Base-by-base conservation (phyloP, 257 asterid genomes). In the Nicotiana attenuata region DNA sequence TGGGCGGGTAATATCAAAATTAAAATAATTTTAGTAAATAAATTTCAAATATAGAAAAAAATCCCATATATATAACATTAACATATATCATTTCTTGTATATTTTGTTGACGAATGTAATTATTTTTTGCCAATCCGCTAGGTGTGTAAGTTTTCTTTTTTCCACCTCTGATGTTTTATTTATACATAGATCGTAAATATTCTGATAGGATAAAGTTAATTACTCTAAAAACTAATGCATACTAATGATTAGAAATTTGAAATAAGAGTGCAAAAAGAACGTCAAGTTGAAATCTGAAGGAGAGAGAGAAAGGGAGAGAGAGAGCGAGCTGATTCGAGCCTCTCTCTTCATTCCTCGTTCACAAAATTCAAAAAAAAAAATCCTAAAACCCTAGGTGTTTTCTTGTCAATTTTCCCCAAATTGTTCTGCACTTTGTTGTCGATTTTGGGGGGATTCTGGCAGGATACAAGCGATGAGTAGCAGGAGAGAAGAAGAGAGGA, bases 401-500 rank as follows among this genome's bases (percentile, higher is more conserved):
- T 0, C 28, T 78, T 68, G 76, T 77, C 79, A 81, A 65, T 76
- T 47, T 77, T 38, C 80, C 71, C 77, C 13, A 80, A 26, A 73
- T 50, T 35, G 9, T 35, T 35, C 9, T 35, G 45, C 45, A 35
- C 45, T 35, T 78, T 83, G 63, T 82, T 71, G 29, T 35, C 65
- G 69, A 10, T 78, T 78, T 65, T 68, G 31, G 80, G 65, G 75
- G 83, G 67, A 81, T 29, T 33, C 47, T 31, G 45, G 45, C 45
- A 38, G 7, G 45, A 9, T 81, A 78, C 52, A 20, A 76, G 81
- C 65, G 56, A 76, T 41, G 85, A 84, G 94, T 80, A 92, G 90
- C 92, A 92, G 87, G 83, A 90, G 91, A 83, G 95, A 91, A 69
- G 98, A 92, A 81, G 98, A 92, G 88, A 91, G 96, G 68, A 94